These are phyloP conservation scores for Polymyxa betae DNA, from an alignment of 208 protist genomes.

Conservation along the genomic window DNA sequence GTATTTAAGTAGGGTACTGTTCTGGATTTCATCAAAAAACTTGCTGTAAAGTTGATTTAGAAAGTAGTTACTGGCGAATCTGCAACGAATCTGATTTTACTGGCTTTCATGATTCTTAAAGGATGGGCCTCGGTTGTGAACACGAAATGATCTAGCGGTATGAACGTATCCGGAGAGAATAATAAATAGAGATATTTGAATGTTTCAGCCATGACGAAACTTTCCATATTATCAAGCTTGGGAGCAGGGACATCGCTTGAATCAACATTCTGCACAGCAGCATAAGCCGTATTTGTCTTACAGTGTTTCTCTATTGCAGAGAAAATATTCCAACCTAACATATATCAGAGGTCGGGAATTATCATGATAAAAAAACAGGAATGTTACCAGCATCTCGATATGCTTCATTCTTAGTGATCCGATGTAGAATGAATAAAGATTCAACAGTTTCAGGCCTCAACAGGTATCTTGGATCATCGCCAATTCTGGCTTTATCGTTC, in stretches of 20 bases:
- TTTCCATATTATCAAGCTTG: constrained; percentile 84
- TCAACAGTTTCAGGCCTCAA: constrained; percentile 65
- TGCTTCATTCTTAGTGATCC: constrained; percentile 51
- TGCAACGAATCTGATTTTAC: background rate
- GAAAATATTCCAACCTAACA: constrained; percentile 78
- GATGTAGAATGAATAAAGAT: constrained; percentile 63
- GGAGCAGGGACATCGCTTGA: background rate
- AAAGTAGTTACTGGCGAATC: background rate
- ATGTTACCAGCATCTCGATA: too few species aligned
- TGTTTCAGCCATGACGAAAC: constrained; percentile 89
- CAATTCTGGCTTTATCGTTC: background rate
- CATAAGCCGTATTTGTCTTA: constrained; percentile 73
- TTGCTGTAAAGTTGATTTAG: background rate
- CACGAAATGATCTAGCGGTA: constrained; percentile 67
- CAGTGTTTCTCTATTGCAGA: constrained; percentile 71
- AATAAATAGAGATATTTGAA: constrained; percentile 92
- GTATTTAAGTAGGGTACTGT: too few species aligned
- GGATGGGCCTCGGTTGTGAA: constrained; percentile 77
- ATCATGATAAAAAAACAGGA: too few species aligned
- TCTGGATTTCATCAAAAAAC: too few species aligned
- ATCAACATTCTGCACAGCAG: constrained; percentile 66
- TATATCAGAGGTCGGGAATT: too few species aligned
- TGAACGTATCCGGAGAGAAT: constrained; percentile 73
- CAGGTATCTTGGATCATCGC: constrained; percentile 49
- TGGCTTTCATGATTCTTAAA: constrained; percentile 54